Percentiles rank a stretch among this genome's conserved stretches.
Conservation (phyloP, 768 basidiomycete species). For the Tricholoma saponaceum region DNA sequence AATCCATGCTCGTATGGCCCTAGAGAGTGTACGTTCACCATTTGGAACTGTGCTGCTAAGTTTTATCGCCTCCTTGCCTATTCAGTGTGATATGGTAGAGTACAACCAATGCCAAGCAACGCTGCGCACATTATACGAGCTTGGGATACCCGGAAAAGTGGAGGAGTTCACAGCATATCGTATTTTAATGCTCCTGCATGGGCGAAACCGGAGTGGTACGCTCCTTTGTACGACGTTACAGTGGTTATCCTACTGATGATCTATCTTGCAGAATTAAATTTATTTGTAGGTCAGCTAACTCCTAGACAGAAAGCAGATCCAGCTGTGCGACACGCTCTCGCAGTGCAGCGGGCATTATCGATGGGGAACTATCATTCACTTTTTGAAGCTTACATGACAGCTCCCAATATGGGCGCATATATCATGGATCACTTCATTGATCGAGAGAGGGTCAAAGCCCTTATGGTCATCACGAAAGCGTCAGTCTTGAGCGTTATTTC, state of each 20-base stretch:
- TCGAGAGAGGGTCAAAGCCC: constrained; percentile 81
- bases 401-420: constrained; percentile 97
- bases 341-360: constrained; percentile 83
- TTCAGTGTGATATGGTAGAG: constrained; percentile 94
- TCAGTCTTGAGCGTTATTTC: constrained; percentile 38
- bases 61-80: constrained; percentile 3
- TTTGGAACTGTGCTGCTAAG: constrained; percentile 3
- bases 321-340: constrained; percentile 85
- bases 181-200: constrained; percentile 93
- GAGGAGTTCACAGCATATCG: constrained; percentile 98
- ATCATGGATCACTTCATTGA: constrained; percentile 99
- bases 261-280: constrained; percentile 73
- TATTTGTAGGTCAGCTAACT: constrained; percentile 97
- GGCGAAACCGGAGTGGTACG: constrained; percentile 89
- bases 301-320: constrained; percentile 78
- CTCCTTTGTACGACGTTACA: background rate
- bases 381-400: constrained; percentile 77
- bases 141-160: constrained; percentile 87
- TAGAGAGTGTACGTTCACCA: constrained; percentile 65
- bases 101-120: constrained; percentile 97
- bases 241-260: background rate
- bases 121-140: constrained; percentile 85
- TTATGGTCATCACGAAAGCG: constrained; percentile 93
- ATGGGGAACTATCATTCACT: constrained; percentile 94
- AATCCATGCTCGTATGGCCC: constrained; percentile 95